A percentile compares a stretch with the other conserved stretches of the same genome.
phyloP scores from a whole-genome alignment of 2,329 filamentous ascomycete genomes.

The Magnaporthales sp. region DNA sequence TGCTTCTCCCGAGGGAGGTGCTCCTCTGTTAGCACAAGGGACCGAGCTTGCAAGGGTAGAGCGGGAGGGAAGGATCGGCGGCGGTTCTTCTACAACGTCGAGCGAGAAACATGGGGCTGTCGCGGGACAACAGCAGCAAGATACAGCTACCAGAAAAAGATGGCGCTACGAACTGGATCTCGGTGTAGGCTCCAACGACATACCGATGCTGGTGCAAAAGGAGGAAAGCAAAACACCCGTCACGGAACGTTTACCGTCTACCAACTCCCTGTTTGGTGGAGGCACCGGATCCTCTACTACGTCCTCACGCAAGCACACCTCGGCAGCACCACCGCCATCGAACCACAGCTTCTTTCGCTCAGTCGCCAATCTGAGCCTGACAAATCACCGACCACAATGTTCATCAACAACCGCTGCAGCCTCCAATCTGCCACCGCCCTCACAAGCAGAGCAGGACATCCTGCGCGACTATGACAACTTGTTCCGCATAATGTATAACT shows the following conservation, averaged over 20 bases:
- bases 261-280: constrained; percentile 47
- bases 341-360: constrained; percentile 68
- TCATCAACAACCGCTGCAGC: constrained; percentile 24
- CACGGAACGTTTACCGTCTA: constrained; percentile 7
- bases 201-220: constrained; percentile 83
- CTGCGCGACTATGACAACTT: constrained; percentile 92
- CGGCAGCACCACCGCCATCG: constrained; percentile 29
- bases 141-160: constrained; percentile 39
- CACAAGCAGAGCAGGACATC: constrained; percentile 61
- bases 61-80: constrained; percentile 15
- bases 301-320: constrained; percentile 39
- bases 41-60: constrained; percentile 43
- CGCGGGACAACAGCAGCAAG: constrained; percentile 6
- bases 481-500: constrained; percentile 94
- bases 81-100: constrained; percentile 13
- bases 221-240: constrained; percentile 42
- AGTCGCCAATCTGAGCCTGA: constrained; percentile 65
- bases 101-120: constrained; percentile 20
- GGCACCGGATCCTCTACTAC: constrained; percentile 29
- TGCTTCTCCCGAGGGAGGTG: constrained; percentile 15
- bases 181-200: constrained; percentile 61
- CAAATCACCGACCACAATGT: constrained; percentile 25
- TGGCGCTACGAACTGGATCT: constrained; percentile 89
- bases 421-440: constrained; percentile 29
- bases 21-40: constrained; percentile 9